These are phyloP conservation scores for Avena atlantica DNA, from an alignment of 176 grass and related monocot species.

Conservation along the genomic window DNA sequence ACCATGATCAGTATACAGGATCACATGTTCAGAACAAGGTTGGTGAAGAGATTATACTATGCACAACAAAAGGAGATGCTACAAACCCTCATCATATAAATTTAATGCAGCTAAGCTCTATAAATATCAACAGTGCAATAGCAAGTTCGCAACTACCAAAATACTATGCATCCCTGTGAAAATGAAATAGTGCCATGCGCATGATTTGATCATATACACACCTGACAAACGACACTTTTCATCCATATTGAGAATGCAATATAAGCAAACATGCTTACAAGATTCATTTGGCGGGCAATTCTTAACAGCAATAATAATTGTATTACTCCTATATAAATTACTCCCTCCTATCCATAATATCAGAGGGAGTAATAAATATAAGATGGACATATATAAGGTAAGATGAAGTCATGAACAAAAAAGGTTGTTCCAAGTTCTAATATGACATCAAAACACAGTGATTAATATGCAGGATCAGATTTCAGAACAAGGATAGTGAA, in stretches of 20 bases:
- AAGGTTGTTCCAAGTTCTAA: background rate
- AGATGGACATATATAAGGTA: too few relatives aligned
- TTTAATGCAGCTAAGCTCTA: constrained; percentile 53
- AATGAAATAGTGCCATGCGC: background rate
- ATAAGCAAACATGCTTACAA: background rate
- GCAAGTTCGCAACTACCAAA: too few relatives aligned
- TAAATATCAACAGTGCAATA: too few relatives aligned
- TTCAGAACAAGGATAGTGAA: background rate
- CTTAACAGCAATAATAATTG: background rate
- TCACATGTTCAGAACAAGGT: background rate
- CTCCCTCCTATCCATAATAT: too few relatives aligned
- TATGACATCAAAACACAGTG: background rate
- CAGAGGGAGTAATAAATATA: background rate
- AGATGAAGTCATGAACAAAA: background rate
- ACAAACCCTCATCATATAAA: too few relatives aligned
- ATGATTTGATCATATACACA: background rate
- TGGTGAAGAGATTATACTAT: too few relatives aligned
- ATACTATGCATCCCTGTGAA: background rate
- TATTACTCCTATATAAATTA: background rate
- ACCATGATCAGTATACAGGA: background rate
- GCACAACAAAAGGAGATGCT: too few relatives aligned
- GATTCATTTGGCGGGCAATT: background rate
- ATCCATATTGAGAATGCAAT: background rate
- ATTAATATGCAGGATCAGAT: background rate
- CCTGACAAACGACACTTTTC: background rate